Evolutionary conservation across 768 basidiomycete species (phyloP).

Genomic region (Pseudohyphozyma bogoriensis): DNA sequence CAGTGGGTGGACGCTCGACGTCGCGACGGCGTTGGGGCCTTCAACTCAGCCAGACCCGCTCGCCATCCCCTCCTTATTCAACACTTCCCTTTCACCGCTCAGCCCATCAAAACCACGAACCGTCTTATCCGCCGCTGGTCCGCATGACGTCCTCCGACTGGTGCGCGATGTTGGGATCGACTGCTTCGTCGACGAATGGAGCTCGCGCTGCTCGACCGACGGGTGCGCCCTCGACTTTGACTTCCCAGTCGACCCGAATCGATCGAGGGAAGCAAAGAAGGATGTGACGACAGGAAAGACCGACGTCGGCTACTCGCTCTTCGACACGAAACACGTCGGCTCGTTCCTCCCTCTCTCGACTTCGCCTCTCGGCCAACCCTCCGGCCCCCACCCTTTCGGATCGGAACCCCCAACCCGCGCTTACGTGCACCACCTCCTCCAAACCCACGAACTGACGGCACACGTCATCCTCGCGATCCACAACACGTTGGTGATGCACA

Average conservation of each 20-base stretch:
- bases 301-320: conserved; percentile 65
- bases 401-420: conserved; percentile 42
- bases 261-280: no score
- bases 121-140: conserved; percentile 46
- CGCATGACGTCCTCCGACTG: conserved; percentile 65
- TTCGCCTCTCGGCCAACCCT: conserved; percentile 14
- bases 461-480: conserved; percentile 65
- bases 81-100: conserved; percentile 52
- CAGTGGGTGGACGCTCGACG: conserved; percentile 56
- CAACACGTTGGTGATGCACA: conserved; percentile 58
- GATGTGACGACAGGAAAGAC: conserved; percentile 32
- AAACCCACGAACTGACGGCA: conserved; percentile 83
- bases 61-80: conserved; percentile 42
- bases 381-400: conserved; percentile 8
- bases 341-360: conserved; percentile 54
- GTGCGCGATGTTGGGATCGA: conserved; percentile 60
- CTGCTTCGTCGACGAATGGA: conserved; percentile 65
- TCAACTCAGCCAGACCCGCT: conserved; percentile 40
- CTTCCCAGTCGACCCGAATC: conserved; percentile 46
- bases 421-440: conserved; percentile 73
- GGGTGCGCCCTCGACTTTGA: conserved; percentile 70
- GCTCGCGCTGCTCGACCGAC: conserved; percentile 53
- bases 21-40: conserved; percentile 56
- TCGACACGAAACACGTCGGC: conserved; percentile 48
- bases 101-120: conserved; percentile 54